Evolutionary conservation across 208 protist species (phyloP).

Genomic region (Leishmania mexicana): DNA sequence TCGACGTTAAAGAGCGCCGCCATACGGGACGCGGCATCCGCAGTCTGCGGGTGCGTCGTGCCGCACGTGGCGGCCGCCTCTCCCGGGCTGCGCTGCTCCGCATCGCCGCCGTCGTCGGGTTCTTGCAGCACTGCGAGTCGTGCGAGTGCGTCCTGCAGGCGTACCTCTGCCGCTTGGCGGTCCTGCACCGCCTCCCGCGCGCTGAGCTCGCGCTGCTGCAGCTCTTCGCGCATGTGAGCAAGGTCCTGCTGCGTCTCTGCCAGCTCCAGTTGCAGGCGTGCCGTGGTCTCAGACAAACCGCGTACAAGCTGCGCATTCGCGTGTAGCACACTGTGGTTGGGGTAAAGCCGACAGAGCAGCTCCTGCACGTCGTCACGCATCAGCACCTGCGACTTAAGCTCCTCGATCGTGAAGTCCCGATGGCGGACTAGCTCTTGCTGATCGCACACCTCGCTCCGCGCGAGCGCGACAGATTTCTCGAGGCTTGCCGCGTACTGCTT

Average conservation of each 20-base stretch:
- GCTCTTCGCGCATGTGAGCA: slow-evolving; percentile 23
- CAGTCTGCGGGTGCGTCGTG: neutral
- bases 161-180: slow-evolving; percentile 55
- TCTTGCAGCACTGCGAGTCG: slow-evolving; percentile 26
- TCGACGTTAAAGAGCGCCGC: slow-evolving; percentile 26
- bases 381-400: slow-evolving; percentile 40
- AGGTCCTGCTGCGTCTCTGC: slow-evolving; percentile 26
- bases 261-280: slow-evolving; percentile 28
- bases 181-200: slow-evolving; percentile 43
- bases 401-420: slow-evolving; percentile 14
- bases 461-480: slow-evolving; percentile 20
- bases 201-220: slow-evolving; percentile 15
- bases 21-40: neutral
- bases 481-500: slow-evolving; percentile 19
- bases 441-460: slow-evolving; percentile 18
- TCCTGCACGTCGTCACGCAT: slow-evolving; percentile 47
- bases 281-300: slow-evolving; percentile 9
- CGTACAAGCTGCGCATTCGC: slow-evolving; percentile 35
- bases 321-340: slow-evolving; percentile 47
- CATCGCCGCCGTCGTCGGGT: neutral
- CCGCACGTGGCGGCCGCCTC: neutral
- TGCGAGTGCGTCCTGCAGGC: slow-evolving; percentile 33
- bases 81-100: neutral
- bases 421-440: slow-evolving; percentile 7
- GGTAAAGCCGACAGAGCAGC: slow-evolving; percentile 59